A percentile compares a stretch with the other conserved stretches of the same genome.
Conservation (phyloP, 148 eudicot species). For the Camellia sinensis region DNA sequence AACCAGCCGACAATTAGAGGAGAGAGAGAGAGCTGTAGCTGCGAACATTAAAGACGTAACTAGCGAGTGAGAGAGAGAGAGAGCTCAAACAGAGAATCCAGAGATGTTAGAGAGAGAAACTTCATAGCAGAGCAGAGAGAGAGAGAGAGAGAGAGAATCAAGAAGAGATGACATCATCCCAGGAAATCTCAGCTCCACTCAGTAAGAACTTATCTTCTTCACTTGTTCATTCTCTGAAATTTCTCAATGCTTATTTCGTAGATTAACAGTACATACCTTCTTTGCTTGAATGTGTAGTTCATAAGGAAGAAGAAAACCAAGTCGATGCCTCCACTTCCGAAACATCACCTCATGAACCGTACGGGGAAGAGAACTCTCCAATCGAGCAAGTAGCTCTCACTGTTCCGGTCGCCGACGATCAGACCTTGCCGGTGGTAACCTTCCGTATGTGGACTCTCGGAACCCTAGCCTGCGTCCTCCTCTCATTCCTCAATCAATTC, state of each 20-base stretch:
- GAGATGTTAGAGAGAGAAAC: too few relatives aligned
- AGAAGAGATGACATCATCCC: conserved; percentile 14
- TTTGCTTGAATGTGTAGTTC: conserved; percentile 22
- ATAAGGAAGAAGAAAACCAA: neutral
- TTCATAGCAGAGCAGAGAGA: too few relatives aligned
- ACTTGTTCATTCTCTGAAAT: neutral
- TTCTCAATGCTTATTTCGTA: neutral
- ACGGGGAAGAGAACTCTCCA: conserved; percentile 36
- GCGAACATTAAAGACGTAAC: too few relatives aligned
- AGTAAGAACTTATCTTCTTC: conserved; percentile 24
- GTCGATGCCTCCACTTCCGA: conserved; percentile 19
- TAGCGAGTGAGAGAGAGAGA: too few relatives aligned
- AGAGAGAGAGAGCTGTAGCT: too few relatives aligned
- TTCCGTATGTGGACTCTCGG: conserved; percentile 89
- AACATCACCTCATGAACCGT: neutral
- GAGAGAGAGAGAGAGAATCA: too few relatives aligned
- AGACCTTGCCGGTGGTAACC: conserved; percentile 58
- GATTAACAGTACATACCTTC: neutral
- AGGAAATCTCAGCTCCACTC: conserved; percentile 45
- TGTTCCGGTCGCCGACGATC: conserved; percentile 74
- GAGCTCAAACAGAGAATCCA: too few relatives aligned
- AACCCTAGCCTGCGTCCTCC: conserved; percentile 46
- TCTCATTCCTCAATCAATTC: conserved; percentile 88
- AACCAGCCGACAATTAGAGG: too few relatives aligned
- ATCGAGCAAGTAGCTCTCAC: conserved; percentile 82